Percentiles rank a stretch among this genome's conserved stretches.
These are phyloP conservation scores for Meripilus lineatus DNA, from an alignment of 1,284 basidiomycete species.

Conservation along the genomic window DNA sequence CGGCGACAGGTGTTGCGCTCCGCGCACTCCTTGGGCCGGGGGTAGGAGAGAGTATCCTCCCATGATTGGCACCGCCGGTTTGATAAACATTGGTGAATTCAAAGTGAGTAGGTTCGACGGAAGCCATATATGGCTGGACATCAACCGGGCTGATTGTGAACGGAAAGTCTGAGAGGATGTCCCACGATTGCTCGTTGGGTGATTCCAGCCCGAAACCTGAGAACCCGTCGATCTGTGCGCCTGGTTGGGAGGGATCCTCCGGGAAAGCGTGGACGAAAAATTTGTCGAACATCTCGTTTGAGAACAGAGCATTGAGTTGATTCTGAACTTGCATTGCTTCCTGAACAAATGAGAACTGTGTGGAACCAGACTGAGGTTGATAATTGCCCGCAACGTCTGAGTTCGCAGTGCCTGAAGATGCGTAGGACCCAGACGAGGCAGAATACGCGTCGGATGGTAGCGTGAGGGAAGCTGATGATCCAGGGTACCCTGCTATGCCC, in stretches of 20 bases:
- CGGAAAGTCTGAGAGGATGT: slow-evolving; percentile 10
- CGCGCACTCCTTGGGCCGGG: neutral
- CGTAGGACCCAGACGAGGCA: too few relatives aligned
- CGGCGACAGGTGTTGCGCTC: neutral
- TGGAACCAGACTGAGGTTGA: neutral
- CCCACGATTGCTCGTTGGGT: too few relatives aligned
- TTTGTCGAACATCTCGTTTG: slow-evolving; percentile 24
- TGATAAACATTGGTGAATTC: slow-evolving; percentile 3
- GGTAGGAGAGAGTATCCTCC: too few relatives aligned
- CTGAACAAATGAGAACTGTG: slow-evolving; percentile 8
- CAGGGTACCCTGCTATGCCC: too few relatives aligned
- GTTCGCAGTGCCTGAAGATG: slow-evolving; percentile 1
- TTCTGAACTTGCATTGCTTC: slow-evolving; percentile 14
- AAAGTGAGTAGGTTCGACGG: slow-evolving; percentile 4
- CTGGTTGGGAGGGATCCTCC: too few relatives aligned
- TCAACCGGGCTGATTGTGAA: slow-evolving; percentile 6
- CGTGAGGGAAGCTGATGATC: neutral
- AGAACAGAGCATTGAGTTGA: slow-evolving; percentile 21
- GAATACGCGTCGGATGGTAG: neutral
- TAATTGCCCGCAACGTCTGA: neutral
- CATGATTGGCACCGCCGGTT: slow-evolving; percentile 12
- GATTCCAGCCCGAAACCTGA: too few relatives aligned
- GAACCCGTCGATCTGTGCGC: slow-evolving; percentile 1
- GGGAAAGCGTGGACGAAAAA: slow-evolving; percentile 17
- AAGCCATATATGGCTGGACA: slow-evolving; percentile 16